Evolutionary conservation across 352 stramenopile species (phyloP), one percentile per base, ranked within the genome.

Genomic region (Elongisporangium senticosum): DNA sequence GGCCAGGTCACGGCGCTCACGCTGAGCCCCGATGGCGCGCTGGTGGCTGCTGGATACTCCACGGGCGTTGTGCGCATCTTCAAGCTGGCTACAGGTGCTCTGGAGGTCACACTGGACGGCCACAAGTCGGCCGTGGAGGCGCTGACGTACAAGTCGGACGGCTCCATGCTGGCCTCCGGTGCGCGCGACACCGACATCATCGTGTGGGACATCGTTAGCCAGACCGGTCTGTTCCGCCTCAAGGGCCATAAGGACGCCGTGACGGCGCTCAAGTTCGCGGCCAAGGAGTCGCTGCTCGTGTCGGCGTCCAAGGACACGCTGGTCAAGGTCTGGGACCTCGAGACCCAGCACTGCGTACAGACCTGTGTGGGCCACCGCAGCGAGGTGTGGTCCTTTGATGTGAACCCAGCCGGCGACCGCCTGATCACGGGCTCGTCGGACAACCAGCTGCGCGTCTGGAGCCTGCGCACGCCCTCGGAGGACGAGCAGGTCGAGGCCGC

Each of bases 261-360:
- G 39, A 98, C 93, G 19, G 89, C 87, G 43, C 56, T 97, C n/a
- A 56, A 57, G 19, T 98, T 98, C 64, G 40, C 97, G n/a, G 64
- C 67, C 4, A 58, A 73, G 19, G 65, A 73, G 24, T 67, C 63
- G 11, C 65, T 92, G 49, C 68, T 97, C 4, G 72, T 90, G 28
- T 97, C 92, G 7, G 74, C 81, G 49, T 97, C 89, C 59, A 97
- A 97, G 67, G 95, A 98, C 74, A 91, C 88, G 33, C 78, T 98
- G 40, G 67, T 98, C 49, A 98, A 98, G 74, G 79, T 97, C 17
- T 98, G 94, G 94, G 94, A 98, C 63, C 71, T 98, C 4, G 86
- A 96, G 28, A 97, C 86, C 26, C 89, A 98, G 75, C 83, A 97
- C 69, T 98, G 95, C 65, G 72, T 98, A 50, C 90, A 98, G 67